A percentile compares a stretch with the other conserved stretches of the same genome.
Evolutionary conservation across 345 rosid genomes (phyloP).

Genomic region (Corymbia maculata): DNA sequence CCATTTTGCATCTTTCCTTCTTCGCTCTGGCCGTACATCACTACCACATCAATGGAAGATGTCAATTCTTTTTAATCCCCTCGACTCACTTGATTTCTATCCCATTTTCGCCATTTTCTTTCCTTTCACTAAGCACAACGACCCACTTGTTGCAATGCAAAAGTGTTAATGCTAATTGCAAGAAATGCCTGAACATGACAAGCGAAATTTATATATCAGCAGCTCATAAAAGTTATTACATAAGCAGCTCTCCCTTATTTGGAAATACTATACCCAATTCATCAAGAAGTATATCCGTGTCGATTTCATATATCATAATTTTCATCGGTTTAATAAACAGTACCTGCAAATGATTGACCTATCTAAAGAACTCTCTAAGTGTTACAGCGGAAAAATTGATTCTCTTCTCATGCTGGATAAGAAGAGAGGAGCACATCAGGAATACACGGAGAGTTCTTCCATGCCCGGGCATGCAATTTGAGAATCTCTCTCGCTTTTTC

Average conservation of each 20-base stretch:
- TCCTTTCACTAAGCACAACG: too few species aligned
- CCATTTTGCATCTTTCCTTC: too few species aligned
- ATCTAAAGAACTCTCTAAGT: background rate
- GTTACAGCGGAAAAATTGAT: background rate
- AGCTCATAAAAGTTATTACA: background rate
- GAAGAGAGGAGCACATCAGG: conserved; percentile 22
- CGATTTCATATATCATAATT: background rate
- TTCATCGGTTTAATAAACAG: background rate
- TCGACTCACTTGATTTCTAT: too few species aligned
- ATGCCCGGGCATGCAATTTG: conserved; percentile 48
- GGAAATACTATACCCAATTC: background rate
- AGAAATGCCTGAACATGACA: background rate
- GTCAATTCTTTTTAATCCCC: too few species aligned
- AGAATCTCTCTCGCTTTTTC: conserved; percentile 61
- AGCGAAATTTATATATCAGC: background rate
- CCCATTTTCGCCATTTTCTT: too few species aligned
- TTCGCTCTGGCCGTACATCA: too few species aligned
- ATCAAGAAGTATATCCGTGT: background rate
- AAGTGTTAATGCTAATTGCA: too few species aligned
- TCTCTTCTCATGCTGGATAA: conserved; percentile 12
- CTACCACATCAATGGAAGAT: too few species aligned
- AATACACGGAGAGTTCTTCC: conserved; percentile 63
- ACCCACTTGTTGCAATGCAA: too few species aligned
- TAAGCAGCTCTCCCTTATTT: background rate
- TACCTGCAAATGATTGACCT: background rate